Evolutionary conservation across 2,329 filamentous ascomycete species (phyloP).

Genomic region (Plenodomus biglobosus): DNA sequence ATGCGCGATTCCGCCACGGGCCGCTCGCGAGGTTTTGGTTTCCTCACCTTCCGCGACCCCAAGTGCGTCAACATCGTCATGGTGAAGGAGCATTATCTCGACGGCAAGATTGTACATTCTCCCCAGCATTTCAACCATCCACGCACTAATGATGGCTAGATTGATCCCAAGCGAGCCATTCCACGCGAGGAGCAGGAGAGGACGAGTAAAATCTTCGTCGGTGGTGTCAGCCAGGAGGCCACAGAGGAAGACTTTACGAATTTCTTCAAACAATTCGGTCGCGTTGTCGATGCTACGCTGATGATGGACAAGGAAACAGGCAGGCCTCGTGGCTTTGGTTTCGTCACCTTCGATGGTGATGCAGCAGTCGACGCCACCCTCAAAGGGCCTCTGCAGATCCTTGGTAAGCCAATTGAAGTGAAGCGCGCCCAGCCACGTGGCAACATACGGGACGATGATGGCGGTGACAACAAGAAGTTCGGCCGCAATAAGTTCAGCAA

Average conservation of each 20-base stretch:
- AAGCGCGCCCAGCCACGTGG: constrained; percentile 96
- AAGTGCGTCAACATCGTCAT: constrained; percentile 99
- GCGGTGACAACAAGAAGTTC: constrained; percentile 55
- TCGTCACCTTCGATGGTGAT: constrained; percentile 97
- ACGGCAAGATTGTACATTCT: constrained; percentile 96
- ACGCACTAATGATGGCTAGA: constrained; percentile 58
- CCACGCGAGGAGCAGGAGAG: constrained; percentile 97
- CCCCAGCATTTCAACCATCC: constrained; percentile 21
- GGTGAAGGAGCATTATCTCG: constrained; percentile 98
- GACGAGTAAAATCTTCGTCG: constrained; percentile 98
- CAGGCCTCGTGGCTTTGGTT: constrained; percentile 93
- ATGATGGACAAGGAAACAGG: constrained; percentile 99
- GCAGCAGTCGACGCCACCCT: constrained; percentile 91
- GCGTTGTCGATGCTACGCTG: constrained; percentile 93
- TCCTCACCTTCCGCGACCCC: constrained; percentile 95
- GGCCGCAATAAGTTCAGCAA: constrained; percentile 44
- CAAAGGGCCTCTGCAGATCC: constrained; percentile 81
- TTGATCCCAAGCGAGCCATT: constrained; percentile 96
- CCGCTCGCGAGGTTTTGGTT: constrained; percentile 92
- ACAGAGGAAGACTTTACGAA: constrained; percentile 95
- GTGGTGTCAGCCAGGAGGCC: constrained; percentile 94
- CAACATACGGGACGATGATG: constrained; percentile 89
- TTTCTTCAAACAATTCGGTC: constrained; percentile 95
- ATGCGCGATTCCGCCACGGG: constrained; percentile 96
- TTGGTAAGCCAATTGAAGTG: constrained; percentile 95